phyloP scores from a whole-genome alignment of 768 basidiomycete species.

The Lentinula aciculospora region DNA sequence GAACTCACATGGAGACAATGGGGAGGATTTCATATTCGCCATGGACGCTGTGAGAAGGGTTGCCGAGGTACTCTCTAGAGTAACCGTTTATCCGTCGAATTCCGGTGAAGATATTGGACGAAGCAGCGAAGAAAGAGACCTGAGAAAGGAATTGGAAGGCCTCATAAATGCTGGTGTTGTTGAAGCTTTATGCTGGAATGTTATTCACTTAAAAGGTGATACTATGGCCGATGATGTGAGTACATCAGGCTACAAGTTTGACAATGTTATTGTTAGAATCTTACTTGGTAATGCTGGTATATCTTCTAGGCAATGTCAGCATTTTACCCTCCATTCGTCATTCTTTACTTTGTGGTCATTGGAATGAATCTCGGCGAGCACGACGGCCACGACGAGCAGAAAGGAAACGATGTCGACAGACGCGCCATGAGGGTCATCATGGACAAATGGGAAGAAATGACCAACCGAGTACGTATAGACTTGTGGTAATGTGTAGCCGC shows the following conservation, averaged over 20 bases:
- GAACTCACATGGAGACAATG: neutral
- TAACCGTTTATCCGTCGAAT: neutral
- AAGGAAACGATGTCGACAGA: neutral
- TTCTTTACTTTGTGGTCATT: neutral
- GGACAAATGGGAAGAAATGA: conserved; percentile 1
- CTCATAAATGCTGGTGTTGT: neutral
- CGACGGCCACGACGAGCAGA: neutral
- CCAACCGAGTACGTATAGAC: neutral
- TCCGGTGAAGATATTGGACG: neutral
- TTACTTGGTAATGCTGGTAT: too few relatives aligned
- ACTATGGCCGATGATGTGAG: conserved; percentile 1
- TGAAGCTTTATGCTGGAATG: conserved; percentile 1
- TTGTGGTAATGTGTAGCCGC: neutral
- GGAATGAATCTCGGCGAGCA: neutral
- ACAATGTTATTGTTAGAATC: neutral
- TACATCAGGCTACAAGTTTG: neutral
- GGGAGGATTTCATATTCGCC: conserved; percentile 2
- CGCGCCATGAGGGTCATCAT: neutral
- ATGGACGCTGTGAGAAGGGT: conserved; percentile 3
- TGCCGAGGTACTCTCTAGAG: neutral
- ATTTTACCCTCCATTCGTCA: conserved; percentile 1
- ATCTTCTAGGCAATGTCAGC: neutral
- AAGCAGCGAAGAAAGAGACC: neutral
- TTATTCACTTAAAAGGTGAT: neutral
- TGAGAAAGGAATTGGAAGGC: neutral